These are phyloP conservation scores for Xerocomellus amylosporus DNA, from an alignment of 768 basidiomycete species.

Conservation along the genomic window DNA sequence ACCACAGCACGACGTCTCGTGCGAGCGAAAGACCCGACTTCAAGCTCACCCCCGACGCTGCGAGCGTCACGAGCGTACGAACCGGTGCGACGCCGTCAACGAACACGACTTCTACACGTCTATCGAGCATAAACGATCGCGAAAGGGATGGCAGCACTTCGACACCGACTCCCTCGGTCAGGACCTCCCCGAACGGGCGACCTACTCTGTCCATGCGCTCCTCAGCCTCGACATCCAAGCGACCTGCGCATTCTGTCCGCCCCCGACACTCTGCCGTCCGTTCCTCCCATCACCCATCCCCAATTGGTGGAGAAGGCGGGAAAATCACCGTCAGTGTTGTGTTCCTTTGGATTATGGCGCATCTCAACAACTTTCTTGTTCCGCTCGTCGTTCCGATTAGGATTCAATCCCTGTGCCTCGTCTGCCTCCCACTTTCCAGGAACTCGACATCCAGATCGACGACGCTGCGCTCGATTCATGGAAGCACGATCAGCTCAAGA, in stretches of 20 bases:
- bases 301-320: no score
- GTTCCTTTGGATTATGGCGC: no score
- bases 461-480: no score
- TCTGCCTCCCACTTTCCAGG: no score
- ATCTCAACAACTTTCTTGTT: no score
- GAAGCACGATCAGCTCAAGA: no score
- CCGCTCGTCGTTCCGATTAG: no score
- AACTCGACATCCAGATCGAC: no score
- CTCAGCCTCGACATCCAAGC: constrained; percentile 17
- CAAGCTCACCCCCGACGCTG: constrained; percentile 58
- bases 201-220: constrained; percentile 26
- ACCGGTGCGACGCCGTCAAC: constrained; percentile 23
- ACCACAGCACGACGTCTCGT: constrained; percentile 27
- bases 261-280: constrained; percentile 18
- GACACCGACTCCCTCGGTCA: constrained; percentile 18
- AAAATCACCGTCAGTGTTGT: no score
- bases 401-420: no score
- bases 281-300: no score
- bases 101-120: constrained; percentile 8
- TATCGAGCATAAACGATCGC: not conserved
- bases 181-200: constrained; percentile 19
- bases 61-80: constrained; percentile 26
- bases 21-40: constrained; percentile 58
- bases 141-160: constrained; percentile 10
- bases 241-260: constrained; percentile 14